Evolutionary conservation across 768 basidiomycete species (phyloP).

Genomic region (Lactifluus echinatus): DNA sequence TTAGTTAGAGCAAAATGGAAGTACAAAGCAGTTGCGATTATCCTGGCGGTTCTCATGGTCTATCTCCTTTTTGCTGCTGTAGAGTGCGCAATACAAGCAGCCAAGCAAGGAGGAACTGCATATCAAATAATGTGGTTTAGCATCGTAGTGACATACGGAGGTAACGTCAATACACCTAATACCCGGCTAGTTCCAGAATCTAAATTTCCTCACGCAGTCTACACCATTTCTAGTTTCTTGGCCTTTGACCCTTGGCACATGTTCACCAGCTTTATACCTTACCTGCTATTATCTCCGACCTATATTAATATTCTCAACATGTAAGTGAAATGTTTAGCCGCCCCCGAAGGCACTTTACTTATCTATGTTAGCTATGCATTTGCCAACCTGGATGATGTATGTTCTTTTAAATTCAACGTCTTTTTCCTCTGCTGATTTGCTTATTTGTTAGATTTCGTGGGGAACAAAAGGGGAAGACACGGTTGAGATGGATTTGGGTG

Average conservation of each 20-base stretch:
- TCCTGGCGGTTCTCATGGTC: conserved; percentile 68
- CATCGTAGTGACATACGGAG: conserved; percentile 76
- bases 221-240: conserved; percentile 65
- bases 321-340: conserved; percentile 32
- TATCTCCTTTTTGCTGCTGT: conserved; percentile 81
- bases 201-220: conserved; percentile 38
- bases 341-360: background rate
- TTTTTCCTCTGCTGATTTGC: conserved; percentile 7
- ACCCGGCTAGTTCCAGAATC: background rate
- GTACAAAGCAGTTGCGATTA: conserved; percentile 70
- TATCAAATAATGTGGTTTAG: conserved; percentile 79
- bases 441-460: conserved; percentile 64
- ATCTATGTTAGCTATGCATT: conserved; percentile 60
- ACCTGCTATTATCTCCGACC: conserved; percentile 76
- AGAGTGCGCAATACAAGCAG: conserved; percentile 69
- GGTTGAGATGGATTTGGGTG: conserved; percentile 70
- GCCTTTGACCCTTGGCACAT: conserved; percentile 97
- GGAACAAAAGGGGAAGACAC: conserved; percentile 88
- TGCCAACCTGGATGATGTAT: conserved; percentile 76
- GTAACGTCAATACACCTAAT: conserved; percentile 30
- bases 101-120: conserved; percentile 52
- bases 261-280: conserved; percentile 83
- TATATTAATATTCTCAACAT: conserved; percentile 73
- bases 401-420: conserved; percentile 22
- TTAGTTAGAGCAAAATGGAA: conserved; percentile 62